Base-by-base conservation (phyloP, 2,329 filamentous ascomycete species). In the Monilinia laxa region DNA sequence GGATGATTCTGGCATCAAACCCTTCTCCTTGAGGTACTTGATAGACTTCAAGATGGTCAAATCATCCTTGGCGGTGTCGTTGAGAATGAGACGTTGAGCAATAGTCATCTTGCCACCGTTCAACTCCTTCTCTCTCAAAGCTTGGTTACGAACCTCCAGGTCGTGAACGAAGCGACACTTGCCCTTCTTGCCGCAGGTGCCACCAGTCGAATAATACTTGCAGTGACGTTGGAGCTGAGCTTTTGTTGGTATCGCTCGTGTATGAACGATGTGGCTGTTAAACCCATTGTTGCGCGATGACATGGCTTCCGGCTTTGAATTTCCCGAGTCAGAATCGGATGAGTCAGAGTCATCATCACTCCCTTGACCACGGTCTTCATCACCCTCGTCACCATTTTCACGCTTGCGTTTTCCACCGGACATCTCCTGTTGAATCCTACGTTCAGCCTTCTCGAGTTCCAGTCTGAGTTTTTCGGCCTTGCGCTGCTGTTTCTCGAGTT, bases 151-250 rank as follows among this genome's bases (percentile, higher is more conserved):
- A 67, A 87, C 84, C 69, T 84, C 83, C 23, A 83, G 82, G 75
- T 90, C 87, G 76, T 90, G 87, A 70, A 88, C 85, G 78, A 90
- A 90, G 79, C 87, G 87, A 81, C 87, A 90, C 86, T 89, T 89
- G 85, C 86, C 85, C 83, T 88, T 88, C 82, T 90, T 90, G 63
- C 87, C 87, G 78, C 87, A 90, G 67, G 82, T 87, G 68, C 87
- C 87, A 71, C 87, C 87, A 63, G 87, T 89, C 51, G 87, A 87
- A 75, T 85, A 90, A 77, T 90, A 90, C 78, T 90, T 90, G 84
- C 87, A 90, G 74, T 89, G 87, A 70, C 84, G 86, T 62, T 84
- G 82, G 53, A 87, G 82, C 73, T 89, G 86, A 60, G 86, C 86
- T 76, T 84, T 81, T 69, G 83, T 76, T 70, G 83, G 78, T 70